These are phyloP conservation scores for Alternaria rosae DNA, from an alignment of 2,329 filamentous ascomycete genomes.

Conservation along the genomic window DNA sequence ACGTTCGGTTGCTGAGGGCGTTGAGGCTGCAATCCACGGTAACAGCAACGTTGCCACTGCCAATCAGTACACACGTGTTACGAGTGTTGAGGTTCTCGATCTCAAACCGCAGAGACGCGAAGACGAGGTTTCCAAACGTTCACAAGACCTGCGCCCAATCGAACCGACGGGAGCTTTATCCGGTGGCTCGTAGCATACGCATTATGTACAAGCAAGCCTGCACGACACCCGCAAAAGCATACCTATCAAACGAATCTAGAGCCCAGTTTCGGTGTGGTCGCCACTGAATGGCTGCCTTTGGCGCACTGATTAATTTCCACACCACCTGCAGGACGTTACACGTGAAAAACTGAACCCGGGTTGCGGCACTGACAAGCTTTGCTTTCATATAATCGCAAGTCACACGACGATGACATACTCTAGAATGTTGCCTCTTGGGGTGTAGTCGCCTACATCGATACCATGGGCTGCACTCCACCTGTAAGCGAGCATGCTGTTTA, in stretches of 20 bases:
- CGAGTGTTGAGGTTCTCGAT: neutral
- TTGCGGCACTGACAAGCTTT: conserved; percentile 15
- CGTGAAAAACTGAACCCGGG: conserved; percentile 5
- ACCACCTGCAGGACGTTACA: conserved; percentile 2
- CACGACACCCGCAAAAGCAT: neutral
- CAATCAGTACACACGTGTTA: neutral
- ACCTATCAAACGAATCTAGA: neutral
- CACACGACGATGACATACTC: conserved; percentile 9
- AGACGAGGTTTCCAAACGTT: neutral
- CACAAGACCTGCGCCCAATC: neutral
- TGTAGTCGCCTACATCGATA: neutral
- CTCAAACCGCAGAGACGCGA: neutral
- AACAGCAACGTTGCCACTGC: neutral
- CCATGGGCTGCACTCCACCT: neutral
- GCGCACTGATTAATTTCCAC: conserved; percentile 13
- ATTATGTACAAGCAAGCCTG: conserved; percentile 7
- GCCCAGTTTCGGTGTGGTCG: neutral
- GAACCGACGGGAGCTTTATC: conserved; percentile 5
- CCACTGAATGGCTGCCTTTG: neutral
- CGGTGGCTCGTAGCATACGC: conserved; percentile 7
- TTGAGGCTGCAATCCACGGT: neutral
- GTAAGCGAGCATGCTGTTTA: conserved; percentile 1
- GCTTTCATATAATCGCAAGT: conserved; percentile 12
- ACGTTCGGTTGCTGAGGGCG: neutral
- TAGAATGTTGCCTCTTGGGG: neutral